Conservation (phyloP, 108 stramenopile species). For the Nitzschia inconspicua region DNA sequence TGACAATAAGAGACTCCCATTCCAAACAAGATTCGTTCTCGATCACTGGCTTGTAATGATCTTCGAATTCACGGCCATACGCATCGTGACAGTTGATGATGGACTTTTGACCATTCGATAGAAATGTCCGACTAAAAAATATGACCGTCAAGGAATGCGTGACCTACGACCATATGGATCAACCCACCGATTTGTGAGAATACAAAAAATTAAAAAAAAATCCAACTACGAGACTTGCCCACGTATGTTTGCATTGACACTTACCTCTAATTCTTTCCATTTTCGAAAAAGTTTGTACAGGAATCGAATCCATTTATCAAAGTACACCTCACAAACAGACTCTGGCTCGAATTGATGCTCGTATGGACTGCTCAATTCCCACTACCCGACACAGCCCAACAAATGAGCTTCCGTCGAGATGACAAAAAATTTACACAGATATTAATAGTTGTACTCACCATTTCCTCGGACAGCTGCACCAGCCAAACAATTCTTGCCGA, state of each 20-base stretch:
- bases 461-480: constrained; percentile 94
- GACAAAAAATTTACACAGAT: no score
- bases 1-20: constrained; percentile 69
- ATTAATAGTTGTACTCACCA: no score
- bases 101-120: constrained; percentile 37
- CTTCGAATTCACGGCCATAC: constrained; percentile 78
- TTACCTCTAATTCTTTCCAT: constrained; percentile 79
- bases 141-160: constrained; percentile 94
- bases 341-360: constrained; percentile 46
- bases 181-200: background rate
- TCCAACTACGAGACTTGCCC: background rate
- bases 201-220: background rate
- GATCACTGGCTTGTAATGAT: constrained; percentile 89
- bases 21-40: constrained; percentile 89
- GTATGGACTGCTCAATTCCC: constrained; percentile 88
- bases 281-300: constrained; percentile 68
- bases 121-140: constrained; percentile 89
- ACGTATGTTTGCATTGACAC: background rate
- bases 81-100: constrained; percentile 34
- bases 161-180: constrained; percentile 30
- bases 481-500: constrained; percentile 94
- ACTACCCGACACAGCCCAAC: no score
- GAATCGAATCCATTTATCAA: constrained; percentile 82
- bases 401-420: no score
- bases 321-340: constrained; percentile 72